Base-by-base conservation (phyloP, 2,329 filamentous ascomycete species). In the Camptophora hylomeconis region DNA sequence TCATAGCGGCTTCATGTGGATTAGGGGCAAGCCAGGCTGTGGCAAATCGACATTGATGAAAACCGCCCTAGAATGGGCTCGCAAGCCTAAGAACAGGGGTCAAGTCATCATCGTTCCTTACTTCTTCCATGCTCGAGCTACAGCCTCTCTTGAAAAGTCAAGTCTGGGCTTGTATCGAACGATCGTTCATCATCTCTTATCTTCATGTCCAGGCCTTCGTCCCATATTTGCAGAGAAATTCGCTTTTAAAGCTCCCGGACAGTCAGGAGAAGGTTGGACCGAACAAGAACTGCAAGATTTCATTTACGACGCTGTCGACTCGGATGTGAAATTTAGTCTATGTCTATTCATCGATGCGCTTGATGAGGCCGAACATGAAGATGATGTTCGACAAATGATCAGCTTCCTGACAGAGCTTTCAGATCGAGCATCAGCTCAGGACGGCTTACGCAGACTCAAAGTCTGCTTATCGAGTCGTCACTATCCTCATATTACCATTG, bases 141-240 rank as follows among this genome's bases (percentile, higher is more conserved):
- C 43, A 48, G 0, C 17, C 43, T 6, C 40, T 61, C 7, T 34
- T 12, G 61, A 71, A 24, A 65, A 51, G 30, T 57, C 63, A 0
- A 49, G 53, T 0, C 17, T 46, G 0, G 67, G 69, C 0, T 53
- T 72, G 45, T 69, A 66, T 33, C 53, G 64, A 2, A 64, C 63
- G 0, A 28, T 72, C 0, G 30, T 72, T 0, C 33, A 49, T 1
- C 63, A 72, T 17, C 41, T 72, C 0, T 44, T 72, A 0, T 13
- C 17, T 20, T 15, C 24, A 10, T 24, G 20, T 21, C 5, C 3
- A n/a, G 13, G 14, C 15, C 17, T 29, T 14, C 14, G 12, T 6
- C 11, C 17, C 12, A 14, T 21, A 20, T 34, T 34, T 16, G 22
- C 22, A 17, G 15, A 31, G n/a, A 31, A 10, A 14, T 34, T 34